Conservation (phyloP, 2,329 filamentous ascomycete genomes). For the Aspergillus sp. region DNA sequence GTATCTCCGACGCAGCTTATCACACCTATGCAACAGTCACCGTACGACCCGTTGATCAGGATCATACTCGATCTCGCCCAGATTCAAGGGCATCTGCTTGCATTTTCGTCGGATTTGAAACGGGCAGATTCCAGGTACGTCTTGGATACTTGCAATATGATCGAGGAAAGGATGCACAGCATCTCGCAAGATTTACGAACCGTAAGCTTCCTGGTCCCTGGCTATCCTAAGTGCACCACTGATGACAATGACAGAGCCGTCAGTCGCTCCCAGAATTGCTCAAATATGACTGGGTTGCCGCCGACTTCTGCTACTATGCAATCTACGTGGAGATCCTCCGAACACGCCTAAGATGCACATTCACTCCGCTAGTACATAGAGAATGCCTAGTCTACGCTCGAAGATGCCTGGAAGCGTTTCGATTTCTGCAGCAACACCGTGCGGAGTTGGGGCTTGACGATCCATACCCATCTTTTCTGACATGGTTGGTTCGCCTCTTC, state of each 20-base stretch:
- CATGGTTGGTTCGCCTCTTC: background rate
- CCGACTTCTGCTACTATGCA: conserved; percentile 19
- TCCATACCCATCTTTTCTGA: conserved; percentile 10
- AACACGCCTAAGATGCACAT: conserved; percentile 13
- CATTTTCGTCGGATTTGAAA: background rate
- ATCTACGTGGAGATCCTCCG: conserved; percentile 21
- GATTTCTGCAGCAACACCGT: conserved; percentile 7
- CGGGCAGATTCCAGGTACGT: background rate
- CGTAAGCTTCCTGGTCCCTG: conserved; percentile 6
- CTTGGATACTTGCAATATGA: conserved; percentile 7
- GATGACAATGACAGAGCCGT: conserved; percentile 5
- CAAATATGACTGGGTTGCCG: conserved; percentile 13
- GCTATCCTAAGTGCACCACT: background rate
- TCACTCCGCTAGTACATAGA: conserved; percentile 14
- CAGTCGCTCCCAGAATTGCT: conserved; percentile 6
- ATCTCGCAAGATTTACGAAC: conserved; percentile 12
- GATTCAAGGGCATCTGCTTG: conserved; percentile 6
- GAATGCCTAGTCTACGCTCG: conserved; percentile 18
- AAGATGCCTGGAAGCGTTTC: conserved; percentile 8
- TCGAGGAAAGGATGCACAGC: conserved; percentile 12
- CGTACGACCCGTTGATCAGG: conserved; percentile 6
- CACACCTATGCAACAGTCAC: background rate
- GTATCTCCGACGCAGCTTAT: conserved; percentile 6
- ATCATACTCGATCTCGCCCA: conserved; percentile 8
- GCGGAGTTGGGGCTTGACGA: conserved; percentile 7